Percentiles rank a stretch among this genome's conserved stretches.
These are phyloP conservation scores for Naganishia sp. DNA, from an alignment of 1,284 basidiomycete genomes.

Conservation along the genomic window DNA sequence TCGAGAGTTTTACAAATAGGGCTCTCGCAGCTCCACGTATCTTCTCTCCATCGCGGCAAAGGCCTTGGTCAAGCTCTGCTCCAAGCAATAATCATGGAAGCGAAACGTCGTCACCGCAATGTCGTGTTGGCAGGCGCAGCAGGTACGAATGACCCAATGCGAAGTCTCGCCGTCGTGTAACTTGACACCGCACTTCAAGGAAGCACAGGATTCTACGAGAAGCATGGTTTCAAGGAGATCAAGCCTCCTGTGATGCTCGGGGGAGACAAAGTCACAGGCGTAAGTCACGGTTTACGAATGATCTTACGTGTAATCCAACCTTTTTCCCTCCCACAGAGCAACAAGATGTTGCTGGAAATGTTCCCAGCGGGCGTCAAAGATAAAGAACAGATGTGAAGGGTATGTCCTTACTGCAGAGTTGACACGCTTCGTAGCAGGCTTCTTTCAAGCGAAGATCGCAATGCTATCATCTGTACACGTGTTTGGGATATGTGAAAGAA, in stretches of 20 bases:
- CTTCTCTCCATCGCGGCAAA: background rate
- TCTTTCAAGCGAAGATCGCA: background rate
- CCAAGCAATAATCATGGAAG: background rate
- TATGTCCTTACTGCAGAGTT: background rate
- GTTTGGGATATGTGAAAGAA: background rate
- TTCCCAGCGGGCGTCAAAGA: background rate
- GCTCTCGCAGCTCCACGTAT: background rate
- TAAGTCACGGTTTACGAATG: background rate
- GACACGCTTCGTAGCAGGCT: background rate
- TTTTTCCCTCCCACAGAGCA: background rate
- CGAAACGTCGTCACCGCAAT: background rate
- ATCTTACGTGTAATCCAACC: background rate
- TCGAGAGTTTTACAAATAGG: background rate
- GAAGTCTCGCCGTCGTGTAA: background rate
- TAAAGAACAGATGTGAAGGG: background rate
- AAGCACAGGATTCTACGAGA: background rate
- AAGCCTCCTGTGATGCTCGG: slow-evolving; percentile 2
- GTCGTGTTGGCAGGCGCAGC: background rate
- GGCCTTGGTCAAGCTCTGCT: background rate
- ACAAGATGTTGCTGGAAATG: slow-evolving; percentile 7
- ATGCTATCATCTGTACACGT: background rate
- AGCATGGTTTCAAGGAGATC: slow-evolving; percentile 3
- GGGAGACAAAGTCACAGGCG: background rate
- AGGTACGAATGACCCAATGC: background rate
- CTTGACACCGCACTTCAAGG: background rate